phyloP scores from a whole-genome alignment of 1,139 yeast species.

The Candida dubliniensis region DNA sequence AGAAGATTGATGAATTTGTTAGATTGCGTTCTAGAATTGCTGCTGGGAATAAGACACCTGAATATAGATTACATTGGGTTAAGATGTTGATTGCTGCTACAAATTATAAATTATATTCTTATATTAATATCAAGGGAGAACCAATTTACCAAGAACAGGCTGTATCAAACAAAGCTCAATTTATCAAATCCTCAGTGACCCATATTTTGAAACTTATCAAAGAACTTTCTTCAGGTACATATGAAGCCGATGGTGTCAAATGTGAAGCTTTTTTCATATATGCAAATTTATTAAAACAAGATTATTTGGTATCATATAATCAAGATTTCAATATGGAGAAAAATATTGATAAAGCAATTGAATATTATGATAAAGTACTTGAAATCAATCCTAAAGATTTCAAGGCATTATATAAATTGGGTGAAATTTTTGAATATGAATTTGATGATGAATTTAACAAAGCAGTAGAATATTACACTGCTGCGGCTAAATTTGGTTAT shows the following conservation, averaged over 20 bases:
- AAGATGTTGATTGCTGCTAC: conserved; percentile 46
- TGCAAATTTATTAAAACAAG: conserved; percentile 42
- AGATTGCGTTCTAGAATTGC: conserved; percentile 40
- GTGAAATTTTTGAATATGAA: conserved; percentile 43
- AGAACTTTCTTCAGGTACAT: conserved; percentile 31
- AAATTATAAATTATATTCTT: conserved; percentile 41
- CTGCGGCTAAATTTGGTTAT: conserved; percentile 44
- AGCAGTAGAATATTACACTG: conserved; percentile 39
- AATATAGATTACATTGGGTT: conserved; percentile 46
- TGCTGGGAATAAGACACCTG: conserved; percentile 45
- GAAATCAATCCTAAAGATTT: conserved; percentile 33
- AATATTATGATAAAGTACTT: conserved; percentile 35
- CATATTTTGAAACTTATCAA: conserved; percentile 40
- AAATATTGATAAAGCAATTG: conserved; percentile 31
- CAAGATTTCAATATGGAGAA: conserved; percentile 41
- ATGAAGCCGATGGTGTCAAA: conserved; percentile 24
- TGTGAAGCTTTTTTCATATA: conserved; percentile 37
- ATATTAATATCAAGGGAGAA: conserved; percentile 48
- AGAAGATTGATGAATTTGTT: conserved; percentile 38
- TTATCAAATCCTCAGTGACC: conserved; percentile 41
- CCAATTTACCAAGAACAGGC: conserved; percentile 33
- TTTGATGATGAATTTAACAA: conserved; percentile 28
- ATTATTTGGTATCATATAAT: conserved; percentile 29
- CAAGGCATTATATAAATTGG: conserved; percentile 40
- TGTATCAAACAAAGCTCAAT: conserved; percentile 34